Evolutionary conservation across 2,329 filamentous ascomycete species (phyloP), one percentile per base, ranked within the genome.

Genomic region (Lasiodiplodia sp.): DNA sequence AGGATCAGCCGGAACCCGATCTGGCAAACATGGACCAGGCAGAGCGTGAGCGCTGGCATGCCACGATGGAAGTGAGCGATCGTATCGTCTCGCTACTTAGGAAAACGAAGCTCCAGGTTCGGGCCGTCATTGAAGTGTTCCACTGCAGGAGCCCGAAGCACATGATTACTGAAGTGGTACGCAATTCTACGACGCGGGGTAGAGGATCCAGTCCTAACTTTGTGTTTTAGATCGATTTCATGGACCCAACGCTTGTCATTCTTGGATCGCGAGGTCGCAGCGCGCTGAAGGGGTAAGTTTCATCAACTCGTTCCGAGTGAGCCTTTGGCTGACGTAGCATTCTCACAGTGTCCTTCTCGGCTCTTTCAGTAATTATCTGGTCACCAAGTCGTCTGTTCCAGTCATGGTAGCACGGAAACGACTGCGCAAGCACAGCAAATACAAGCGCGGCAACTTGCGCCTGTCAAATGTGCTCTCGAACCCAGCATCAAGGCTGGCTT

Each of bases 121-220:
- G 94, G 69, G 92, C 97, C 58, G 93, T 97, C 63, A 91, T 99
- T 40, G 96, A 99, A 81, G 95, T 98, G 34, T 91, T 99, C 72
- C 96, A 98, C 81, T 98, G 96, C 90, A 98, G 97, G 85, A 97
- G 92, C 76, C 94, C 96, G 4, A 95, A 96, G 79, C 94, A 97
- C 79, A 87, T 98, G 83, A 94, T 99, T 72, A 97, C 94, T 0
- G 96, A 98, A 83, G 94, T 97, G 73, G 87, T 88, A 76, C 80
- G 86, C 58, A 68, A 49, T 23, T 31, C 64, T 8, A n/a, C 60
- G 31, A 8, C 16, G 7, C 8, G n/a, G 25, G 37, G 28, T 34
- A 5, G 23, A 31, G 10, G 18, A 40, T 53, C 1, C 12, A 11
- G 23, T 37, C 7, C 25, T 63, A 11, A 58, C n/a, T 21, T 7